Percentiles rank a stretch among this genome's conserved stretches.
Conservation (phyloP, 208 protist species). For the Herpetomonas tarakana region DNA sequence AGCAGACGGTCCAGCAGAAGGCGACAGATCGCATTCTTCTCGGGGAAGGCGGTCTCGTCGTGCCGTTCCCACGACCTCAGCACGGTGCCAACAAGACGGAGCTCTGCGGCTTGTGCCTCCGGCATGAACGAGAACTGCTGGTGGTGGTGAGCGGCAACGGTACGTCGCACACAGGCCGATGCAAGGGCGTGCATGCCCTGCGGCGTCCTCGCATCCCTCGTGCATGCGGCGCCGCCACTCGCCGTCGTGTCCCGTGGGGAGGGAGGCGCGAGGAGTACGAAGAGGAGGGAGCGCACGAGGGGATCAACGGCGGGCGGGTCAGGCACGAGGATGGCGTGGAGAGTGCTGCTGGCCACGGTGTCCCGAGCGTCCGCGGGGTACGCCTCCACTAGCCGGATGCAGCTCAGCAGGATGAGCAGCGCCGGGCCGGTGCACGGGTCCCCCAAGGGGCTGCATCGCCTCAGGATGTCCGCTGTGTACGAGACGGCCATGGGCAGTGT, state of each 20-base stretch:
- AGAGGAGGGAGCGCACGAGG: conserved; percentile 23
- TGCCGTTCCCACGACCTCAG: too few relatives aligned
- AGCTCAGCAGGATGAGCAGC: conserved; percentile 18
- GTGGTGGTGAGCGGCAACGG: background rate
- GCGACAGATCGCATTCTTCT: too few relatives aligned
- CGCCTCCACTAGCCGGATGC: conserved; percentile 20
- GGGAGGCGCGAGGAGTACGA: conserved; percentile 15
- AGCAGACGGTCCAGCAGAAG: too few relatives aligned
- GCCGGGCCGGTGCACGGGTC: conserved; percentile 13
- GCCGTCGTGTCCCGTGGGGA: background rate
- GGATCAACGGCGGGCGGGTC: conserved; percentile 13
- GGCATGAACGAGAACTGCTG: background rate
- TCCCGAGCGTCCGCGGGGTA: conserved; percentile 14
- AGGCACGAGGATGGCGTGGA: conserved; percentile 19
- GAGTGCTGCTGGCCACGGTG: conserved; percentile 13
- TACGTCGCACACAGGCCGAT: background rate
- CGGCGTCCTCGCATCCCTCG: background rate
- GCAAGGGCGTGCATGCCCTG: background rate
- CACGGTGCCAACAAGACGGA: background rate
- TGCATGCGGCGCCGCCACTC: background rate
- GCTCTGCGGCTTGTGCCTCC: background rate
- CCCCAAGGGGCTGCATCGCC: conserved; percentile 21
- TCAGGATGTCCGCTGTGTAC: conserved; percentile 37
- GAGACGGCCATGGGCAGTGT: conserved; percentile 57
- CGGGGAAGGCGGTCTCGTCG: too few relatives aligned